Percentiles rank a stretch among this genome's conserved stretches.
These are phyloP conservation scores for Aspergillus pseudoviridinutans DNA, from an alignment of 2,329 filamentous ascomycete species.

Conservation along the genomic window DNA sequence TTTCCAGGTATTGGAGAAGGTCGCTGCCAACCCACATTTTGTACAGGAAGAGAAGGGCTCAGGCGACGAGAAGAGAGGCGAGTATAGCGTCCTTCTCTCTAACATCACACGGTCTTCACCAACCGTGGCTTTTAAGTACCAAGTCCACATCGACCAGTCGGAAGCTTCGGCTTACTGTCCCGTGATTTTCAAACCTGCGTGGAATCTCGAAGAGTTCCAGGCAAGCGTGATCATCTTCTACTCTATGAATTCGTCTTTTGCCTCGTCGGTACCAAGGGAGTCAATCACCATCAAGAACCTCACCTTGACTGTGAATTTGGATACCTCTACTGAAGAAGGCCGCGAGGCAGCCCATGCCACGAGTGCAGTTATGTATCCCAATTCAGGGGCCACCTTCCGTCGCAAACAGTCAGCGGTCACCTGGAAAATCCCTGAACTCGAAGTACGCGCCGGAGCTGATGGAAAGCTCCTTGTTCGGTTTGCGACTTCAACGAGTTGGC, in stretches of 20 bases:
- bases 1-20: slow-evolving; percentile 80
- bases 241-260: slow-evolving; percentile 70
- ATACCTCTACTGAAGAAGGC: slow-evolving; percentile 37
- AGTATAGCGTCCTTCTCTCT: slow-evolving; percentile 72
- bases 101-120: slow-evolving; percentile 62
- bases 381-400: slow-evolving; percentile 41
- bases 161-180: slow-evolving; percentile 62
- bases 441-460: slow-evolving; percentile 51
- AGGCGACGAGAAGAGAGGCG: slow-evolving; percentile 59
- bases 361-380: slow-evolving; percentile 45
- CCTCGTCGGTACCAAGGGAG: slow-evolving; percentile 37
- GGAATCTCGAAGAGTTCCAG: slow-evolving; percentile 81
- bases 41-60: slow-evolving; percentile 57
- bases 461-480: slow-evolving; percentile 83
- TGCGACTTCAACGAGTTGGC: slow-evolving; percentile 65
- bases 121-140: slow-evolving; percentile 86
- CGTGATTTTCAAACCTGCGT: slow-evolving; percentile 67
- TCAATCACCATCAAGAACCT: slow-evolving; percentile 68
- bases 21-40: slow-evolving; percentile 90
- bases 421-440: slow-evolving; percentile 48
- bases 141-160: slow-evolving; percentile 66
- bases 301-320: slow-evolving; percentile 58
- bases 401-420: slow-evolving; percentile 44
- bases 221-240: slow-evolving; percentile 84
- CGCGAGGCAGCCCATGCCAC: slow-evolving; percentile 39